These are phyloP conservation scores for Hypoxylon sp. DNA, from an alignment of 2,329 filamentous ascomycete genomes.

Conservation along the genomic window DNA sequence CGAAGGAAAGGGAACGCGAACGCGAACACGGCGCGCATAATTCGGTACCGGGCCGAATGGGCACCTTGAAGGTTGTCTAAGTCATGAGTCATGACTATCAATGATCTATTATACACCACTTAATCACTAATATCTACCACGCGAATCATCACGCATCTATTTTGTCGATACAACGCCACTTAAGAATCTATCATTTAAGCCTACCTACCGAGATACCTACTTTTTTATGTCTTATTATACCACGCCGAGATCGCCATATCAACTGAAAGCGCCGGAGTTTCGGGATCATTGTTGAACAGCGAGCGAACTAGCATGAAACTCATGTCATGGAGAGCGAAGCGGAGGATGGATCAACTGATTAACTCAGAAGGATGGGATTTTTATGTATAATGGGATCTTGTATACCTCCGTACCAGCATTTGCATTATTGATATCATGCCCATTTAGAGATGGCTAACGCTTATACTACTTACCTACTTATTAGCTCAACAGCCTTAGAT, in stretches of 20 bases:
- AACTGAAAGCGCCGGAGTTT: conserved; percentile 24
- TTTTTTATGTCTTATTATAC: conserved; percentile 11
- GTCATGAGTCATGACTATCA: no score
- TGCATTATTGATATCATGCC: conserved; percentile 5
- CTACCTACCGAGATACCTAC: no score
- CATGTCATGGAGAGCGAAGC: conserved; percentile 18
- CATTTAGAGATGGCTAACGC: no score
- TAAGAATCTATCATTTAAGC: conserved; percentile 12
- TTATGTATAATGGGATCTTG: conserved; percentile 15
- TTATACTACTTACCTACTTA: no score
- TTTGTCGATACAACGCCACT: no score
- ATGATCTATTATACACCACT: no score
- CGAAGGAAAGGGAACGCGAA: conserved; percentile 33
- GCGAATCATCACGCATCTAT: conserved; percentile 8
- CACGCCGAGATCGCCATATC: conserved; percentile 13
- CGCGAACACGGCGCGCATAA: conserved; percentile 42
- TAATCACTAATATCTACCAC: conserved; percentile 22
- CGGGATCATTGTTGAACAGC: conserved; percentile 10
- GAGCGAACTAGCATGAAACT: conserved; percentile 15
- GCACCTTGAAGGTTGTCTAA: conserved; percentile 47
- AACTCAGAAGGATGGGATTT: conserved; percentile 10
- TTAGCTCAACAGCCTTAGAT: conserved; percentile 7
- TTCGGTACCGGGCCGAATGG: conserved; percentile 43
- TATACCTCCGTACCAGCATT: conserved; percentile 4
- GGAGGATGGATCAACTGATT: conserved; percentile 5